Conservation (phyloP, 768 basidiomycete genomes). For the Kwoniella heveanensis region DNA sequence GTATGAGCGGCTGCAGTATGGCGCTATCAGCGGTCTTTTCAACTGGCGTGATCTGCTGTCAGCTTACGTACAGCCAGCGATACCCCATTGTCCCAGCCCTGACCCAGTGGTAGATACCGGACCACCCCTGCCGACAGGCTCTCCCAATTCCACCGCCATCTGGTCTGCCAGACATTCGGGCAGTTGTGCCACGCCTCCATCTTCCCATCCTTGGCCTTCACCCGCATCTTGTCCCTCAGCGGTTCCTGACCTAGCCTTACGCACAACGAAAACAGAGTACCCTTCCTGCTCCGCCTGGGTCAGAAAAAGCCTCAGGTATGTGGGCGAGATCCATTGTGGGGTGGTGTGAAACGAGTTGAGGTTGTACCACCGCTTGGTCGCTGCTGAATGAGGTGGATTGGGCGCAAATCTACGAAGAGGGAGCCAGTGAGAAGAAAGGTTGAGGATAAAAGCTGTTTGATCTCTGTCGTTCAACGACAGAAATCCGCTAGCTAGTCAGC, state of each 20-base stretch:
- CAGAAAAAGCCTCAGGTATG: constrained; percentile 81
- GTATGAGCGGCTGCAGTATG: constrained; percentile 8
- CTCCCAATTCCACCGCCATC: constrained; percentile 66
- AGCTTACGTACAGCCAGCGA: neutral
- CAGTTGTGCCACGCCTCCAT: constrained; percentile 76
- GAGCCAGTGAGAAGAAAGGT: constrained; percentile 86
- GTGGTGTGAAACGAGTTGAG: constrained; percentile 71
- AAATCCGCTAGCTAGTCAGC: too few species aligned
- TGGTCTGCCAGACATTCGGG: constrained; percentile 70
- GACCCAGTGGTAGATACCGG: neutral
- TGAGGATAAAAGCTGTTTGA: constrained; percentile 84
- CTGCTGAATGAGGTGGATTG: constrained; percentile 55
- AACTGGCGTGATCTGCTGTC: neutral
- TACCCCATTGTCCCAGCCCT: constrained; percentile 1
- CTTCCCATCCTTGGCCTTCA: constrained; percentile 36
- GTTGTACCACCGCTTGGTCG: constrained; percentile 74
- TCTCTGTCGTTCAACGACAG: constrained; percentile 65
- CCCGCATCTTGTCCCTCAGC: constrained; percentile 19
- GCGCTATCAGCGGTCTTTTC: neutral
- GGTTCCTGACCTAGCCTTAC: constrained; percentile 21
- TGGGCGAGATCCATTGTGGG: constrained; percentile 81
- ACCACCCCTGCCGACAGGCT: constrained; percentile 61
- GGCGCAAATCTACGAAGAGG: constrained; percentile 72
- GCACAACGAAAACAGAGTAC: constrained; percentile 55
- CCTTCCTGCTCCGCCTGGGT: constrained; percentile 86